phyloP scores from a whole-genome alignment of 345 rosid species.

The Draba incana region DNA sequence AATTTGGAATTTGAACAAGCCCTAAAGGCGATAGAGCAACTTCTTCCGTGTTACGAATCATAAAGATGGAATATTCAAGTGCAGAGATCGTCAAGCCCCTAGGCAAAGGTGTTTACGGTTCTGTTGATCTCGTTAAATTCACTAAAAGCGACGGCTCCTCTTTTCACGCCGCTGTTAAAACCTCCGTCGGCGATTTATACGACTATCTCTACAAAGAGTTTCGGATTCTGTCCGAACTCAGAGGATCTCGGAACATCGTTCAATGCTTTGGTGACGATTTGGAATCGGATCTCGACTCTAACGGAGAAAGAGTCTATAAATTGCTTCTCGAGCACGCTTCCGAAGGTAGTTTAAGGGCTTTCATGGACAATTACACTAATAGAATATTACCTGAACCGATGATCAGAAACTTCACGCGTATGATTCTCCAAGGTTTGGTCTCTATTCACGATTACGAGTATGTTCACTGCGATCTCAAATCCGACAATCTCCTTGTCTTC shows the following conservation, averaged over 20 bases:
- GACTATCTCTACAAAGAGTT: background rate
- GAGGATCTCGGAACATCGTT: background rate
- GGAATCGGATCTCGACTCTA: background rate
- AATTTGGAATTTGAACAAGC: too few species aligned
- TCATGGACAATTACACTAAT: background rate
- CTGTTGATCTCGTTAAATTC: background rate
- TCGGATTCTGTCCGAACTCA: background rate
- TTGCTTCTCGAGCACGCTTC: background rate
- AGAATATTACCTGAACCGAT: background rate
- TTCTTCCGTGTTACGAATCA: too few species aligned
- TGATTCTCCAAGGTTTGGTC: constrained; percentile 11
- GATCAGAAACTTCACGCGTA: constrained; percentile 10
- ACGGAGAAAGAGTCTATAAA: background rate
- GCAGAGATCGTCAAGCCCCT: background rate
- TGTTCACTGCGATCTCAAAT: constrained; percentile 18
- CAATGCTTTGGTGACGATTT: background rate
- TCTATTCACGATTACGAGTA: constrained; percentile 3
- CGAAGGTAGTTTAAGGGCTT: background rate
- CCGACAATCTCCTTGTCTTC: constrained; percentile 21
- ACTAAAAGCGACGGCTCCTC: background rate
- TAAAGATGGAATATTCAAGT: too few species aligned
- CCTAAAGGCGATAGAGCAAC: too few species aligned
- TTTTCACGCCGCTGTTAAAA: background rate
- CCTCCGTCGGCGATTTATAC: background rate
- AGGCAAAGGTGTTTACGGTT: background rate